Base-by-base conservation (phyloP, 2,329 filamentous ascomycete species). In the Penicillium sp. region DNA sequence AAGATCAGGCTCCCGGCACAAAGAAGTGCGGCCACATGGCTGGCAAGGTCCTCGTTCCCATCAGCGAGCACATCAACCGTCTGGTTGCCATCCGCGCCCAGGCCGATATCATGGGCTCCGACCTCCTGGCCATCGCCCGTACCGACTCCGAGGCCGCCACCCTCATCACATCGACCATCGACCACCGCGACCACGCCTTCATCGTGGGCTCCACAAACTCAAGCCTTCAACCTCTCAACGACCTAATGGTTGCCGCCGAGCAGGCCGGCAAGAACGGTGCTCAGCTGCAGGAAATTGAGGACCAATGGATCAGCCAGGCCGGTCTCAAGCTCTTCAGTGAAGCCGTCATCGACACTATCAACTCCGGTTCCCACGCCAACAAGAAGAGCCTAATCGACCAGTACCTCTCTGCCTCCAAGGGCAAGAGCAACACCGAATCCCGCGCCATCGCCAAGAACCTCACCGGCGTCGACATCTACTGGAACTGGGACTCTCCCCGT, bases 21-120 rank as follows among this genome's bases (percentile, higher is more conserved):
- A 99, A 99, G 85, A 99, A 99, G 84, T 99, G 94, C 75, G 94
- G 94, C 60, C 94, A 97, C 79, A 97, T 97, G 94, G 94, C 94
- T 63, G 94, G 94, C 70, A 97, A 97, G 80, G 94, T 97, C 41
- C 82, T 99, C 57, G 94, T 99, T 50, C 94, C 94, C 48, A 95
- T 97, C 72, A 90, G 86, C 76, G 94, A 99, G 80, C 94, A 99
- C 80, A 97, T 97, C 79, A 97, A 97, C 80, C 88, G 94, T 52
- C 82, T 99, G 52, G 91, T 99, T 48, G 92, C 94, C 65, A 97
- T 99, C 73, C 88, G 94, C 57, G 93, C 94, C 5, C 94, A 99
- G 78, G 93, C 94, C 65, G 94, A 99, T 72, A 97, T 99, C 69
- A 97, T 99, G 94, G 94, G 90, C 61, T 83, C 86, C 59, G 91